Base-by-base conservation (phyloP, 768 basidiomycete species). In the Neoboletus subvelutipes region DNA sequence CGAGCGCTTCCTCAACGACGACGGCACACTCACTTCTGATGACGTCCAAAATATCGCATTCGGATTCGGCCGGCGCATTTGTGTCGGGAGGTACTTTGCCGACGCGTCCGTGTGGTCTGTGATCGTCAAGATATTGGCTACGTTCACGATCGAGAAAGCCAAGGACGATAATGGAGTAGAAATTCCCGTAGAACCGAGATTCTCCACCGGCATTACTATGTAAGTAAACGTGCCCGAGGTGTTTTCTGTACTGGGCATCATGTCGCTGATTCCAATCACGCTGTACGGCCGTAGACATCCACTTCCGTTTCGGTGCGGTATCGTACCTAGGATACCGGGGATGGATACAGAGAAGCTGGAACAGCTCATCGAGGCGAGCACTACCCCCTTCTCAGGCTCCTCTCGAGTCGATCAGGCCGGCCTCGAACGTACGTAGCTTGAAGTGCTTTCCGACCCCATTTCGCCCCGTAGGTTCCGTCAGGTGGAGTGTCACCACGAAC, bases 1-100 rank as follows among this genome's bases (percentile, higher is more conserved):
- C 0, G 78, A 78, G 47, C 69, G 77, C 29, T 79, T 79, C 56
- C 55, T 79, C 8, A 67, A 72, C 20, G 46, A 43, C 1, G 64
- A 71, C 0, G 58, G 66, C 12, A 52, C 55, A 15, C 64, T 71
- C 45, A 67, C 55, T 3, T 22, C 41, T 0, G 51, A 67, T 28
- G 37, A 57, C 18, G 15, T 54, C 11, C 45, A 57, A 41, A 29
- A 57, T 11, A 31, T 71, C 37, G 54, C 42, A 17, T 71, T 57
- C 12, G 69, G 71, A 12, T 71, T 71, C 31, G 71, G 70, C 22
- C 57, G 71, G 34, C 68, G 71, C 47, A 67, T 69, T 20, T 73
- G 70, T 28, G 65, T 62, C 3, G 70, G 71, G 11, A 55, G 71
- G 31, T 18, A 71, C 55, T 66, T 68, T 45, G 69, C 64, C 4